Base-by-base conservation (phyloP, 129 eudicot species). In the Flaveria ramosissima region DNA sequence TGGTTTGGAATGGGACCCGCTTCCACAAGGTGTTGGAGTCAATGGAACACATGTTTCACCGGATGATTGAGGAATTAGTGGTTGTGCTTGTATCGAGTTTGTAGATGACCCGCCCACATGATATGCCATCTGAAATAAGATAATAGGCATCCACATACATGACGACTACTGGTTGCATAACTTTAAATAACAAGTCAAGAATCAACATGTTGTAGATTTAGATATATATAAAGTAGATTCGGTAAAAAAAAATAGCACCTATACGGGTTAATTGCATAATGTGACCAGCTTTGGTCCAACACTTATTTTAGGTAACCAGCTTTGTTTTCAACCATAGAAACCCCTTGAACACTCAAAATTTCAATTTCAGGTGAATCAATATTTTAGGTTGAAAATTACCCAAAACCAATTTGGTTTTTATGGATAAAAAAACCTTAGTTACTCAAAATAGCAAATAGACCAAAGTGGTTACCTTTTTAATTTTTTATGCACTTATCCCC, bases 1-100 rank as follows among this genome's bases (percentile, higher is more conserved):
- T 70, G 85, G 85, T 82, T 91, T 93, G 63, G 84, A 68, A 76
- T 89, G 84, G 32, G 88, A 71, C 30, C 87, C 84, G 68, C 83
- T 83, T 14, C 68, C 84, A 17, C 92, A 81, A 75, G 97, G 80
- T 27, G 87, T 76, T 21, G 93, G 84, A 74, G 81, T 70, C 70
- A 78, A 75, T 61, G 78, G 80, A 59, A 70, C 51, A 41, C 88
- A 75, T 73, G 81, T 78, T 85, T 92, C 96, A 39, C 79, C 87
- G 46, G 90, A 84, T 68, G 92, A 55, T 81, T 82, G 73, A 43
- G 87, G 90, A 78, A 80, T 45, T 73, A 73, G 84, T 56, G 50
- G 87, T 21, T 70, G 80, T 66, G 82, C 73, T 65, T 82, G 84
- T 61, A 81, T 57, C 15, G 88, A 63, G 7, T 77, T 85, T 43